Evolutionary conservation across 805 yeast species (phyloP), one percentile per base, ranked within the genome.

Genomic region (Yamadazyma insecticola): DNA sequence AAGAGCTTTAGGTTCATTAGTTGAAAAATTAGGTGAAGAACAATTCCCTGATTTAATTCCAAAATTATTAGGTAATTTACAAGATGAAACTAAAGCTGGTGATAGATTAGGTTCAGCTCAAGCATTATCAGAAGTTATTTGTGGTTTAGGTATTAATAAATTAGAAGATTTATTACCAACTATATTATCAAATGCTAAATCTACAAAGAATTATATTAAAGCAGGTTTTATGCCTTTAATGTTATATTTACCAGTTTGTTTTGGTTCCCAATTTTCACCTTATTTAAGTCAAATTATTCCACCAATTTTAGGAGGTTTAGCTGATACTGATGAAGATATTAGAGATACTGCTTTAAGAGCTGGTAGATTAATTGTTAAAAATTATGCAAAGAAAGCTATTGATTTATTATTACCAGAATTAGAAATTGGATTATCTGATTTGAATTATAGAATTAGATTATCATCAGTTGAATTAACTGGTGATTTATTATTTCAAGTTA

Each of bases 81-180:
- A 78, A 48, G 96, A 89, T 51, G 87, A 81, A 40, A 40, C 70
- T 11, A 81, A 77, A 49, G 74, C 87, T 6, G 97, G 97, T 39
- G 97, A 92, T 53, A 77, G 96, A 43, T 72, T 92, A 37, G 99
- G 99, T 36, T 83, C 96, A 30, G 98, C 97, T 0, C 98, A 92
- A 65, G 97, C 96, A 2, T 72, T 92, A 35, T 76, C 96, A 12
- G 99, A 92, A 60, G 95, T 92, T 40, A 74, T 88, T 33, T 80
- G 86, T 48, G 98, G 98, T 42, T 72, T 92, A 32, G 98, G 99
- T 46, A 59, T 87, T 28, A 59, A 76, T 41, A 88, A 88, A 49
- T 71, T 92, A 52, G 98, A 92, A 45, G 97, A 88, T 50, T 59
- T 89, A 50, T 63, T 92, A 37, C 98, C 99, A 22, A 57, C 68